Conservation (phyloP, 352 stramenopile species). For the Halophytophthora polymorphica region DNA sequence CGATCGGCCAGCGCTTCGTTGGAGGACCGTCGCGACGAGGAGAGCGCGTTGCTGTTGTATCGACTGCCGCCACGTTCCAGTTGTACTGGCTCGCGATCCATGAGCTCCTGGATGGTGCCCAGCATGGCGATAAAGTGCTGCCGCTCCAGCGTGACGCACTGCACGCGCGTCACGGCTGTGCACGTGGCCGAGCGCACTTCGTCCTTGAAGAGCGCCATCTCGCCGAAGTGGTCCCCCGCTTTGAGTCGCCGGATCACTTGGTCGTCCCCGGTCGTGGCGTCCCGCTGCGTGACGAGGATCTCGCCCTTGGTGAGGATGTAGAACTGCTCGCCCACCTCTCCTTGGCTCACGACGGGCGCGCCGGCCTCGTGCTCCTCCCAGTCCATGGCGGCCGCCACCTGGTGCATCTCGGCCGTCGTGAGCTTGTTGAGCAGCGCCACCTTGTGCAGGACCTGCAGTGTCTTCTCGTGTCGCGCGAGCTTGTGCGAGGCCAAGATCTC, state of each 20-base stretch:
- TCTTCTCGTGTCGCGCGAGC: conserved; percentile 54
- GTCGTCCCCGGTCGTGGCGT: conserved; percentile 35
- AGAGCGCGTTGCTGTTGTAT: conserved; percentile 2
- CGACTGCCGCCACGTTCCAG: conserved; percentile 8
- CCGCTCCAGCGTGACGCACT: conserved; percentile 60
- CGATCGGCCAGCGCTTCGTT: conserved; percentile 30
- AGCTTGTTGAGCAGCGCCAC: conserved; percentile 71
- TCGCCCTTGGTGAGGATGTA: conserved; percentile 79
- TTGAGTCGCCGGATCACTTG: conserved; percentile 58
- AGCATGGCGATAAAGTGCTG: conserved; percentile 83
- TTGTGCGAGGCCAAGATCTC: conserved; percentile 78
- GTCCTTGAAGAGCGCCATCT: conserved; percentile 92
- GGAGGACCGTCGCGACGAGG: conserved; percentile 24
- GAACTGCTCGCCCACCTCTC: conserved; percentile 74
- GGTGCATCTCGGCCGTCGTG: conserved; percentile 59
- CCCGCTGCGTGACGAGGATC: conserved; percentile 62
- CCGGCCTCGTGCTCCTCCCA: conserved; percentile 71
- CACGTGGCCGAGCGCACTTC: conserved; percentile 91
- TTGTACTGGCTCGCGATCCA: conserved; percentile 57
- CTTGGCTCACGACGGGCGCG: conserved; percentile 61
- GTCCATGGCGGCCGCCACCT: conserved; percentile 74
- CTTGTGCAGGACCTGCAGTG: conserved; percentile 49
- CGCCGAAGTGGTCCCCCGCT: conserved; percentile 91
- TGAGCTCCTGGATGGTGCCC: conserved; percentile 71
- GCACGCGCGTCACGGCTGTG: conserved; percentile 63